Evolutionary conservation across 2,329 filamentous ascomycete genomes (phyloP).

Genomic region (Parafenestella ontariensis): DNA sequence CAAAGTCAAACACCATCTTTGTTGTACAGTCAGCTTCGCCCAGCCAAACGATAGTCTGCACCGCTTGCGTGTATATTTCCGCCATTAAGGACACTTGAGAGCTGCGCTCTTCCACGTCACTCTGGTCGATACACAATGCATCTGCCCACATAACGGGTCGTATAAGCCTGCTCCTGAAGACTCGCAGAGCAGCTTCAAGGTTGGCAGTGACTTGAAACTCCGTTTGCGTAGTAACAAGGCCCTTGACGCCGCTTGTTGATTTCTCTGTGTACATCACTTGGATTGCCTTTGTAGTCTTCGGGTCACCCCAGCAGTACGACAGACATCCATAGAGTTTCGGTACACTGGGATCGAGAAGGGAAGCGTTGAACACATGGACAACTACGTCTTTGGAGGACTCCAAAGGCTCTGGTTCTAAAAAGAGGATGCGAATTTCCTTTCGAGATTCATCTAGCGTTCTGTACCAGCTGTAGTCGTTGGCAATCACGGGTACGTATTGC

Average conservation of each 20-base stretch:
- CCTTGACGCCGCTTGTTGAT: not conserved
- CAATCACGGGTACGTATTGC: not conserved
- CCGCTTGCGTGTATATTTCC: constrained; percentile 3
- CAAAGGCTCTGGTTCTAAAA: not conserved
- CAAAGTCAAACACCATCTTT: not conserved
- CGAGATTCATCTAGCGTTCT: not conserved
- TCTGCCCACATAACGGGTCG: constrained; percentile 14
- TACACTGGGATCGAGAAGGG: not conserved
- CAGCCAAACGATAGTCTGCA: constrained; percentile 2
- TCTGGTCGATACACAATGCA: constrained; percentile 15
- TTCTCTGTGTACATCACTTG: not conserved
- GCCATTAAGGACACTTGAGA: constrained; percentile 12
- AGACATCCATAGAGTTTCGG: not conserved
- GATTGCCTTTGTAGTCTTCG: not conserved
- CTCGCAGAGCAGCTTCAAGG: not conserved
- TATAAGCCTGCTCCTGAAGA: not conserved
- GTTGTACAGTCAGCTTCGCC: not conserved
- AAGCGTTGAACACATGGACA: not conserved
- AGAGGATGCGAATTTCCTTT: not conserved
- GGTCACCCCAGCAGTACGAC: not conserved
- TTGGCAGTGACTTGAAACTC: not conserved
- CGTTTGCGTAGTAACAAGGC: not conserved
- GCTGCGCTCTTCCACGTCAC: constrained; percentile 6
- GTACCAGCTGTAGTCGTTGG: not conserved
- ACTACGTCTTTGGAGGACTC: not conserved